Evolutionary conservation across 192 early-diverging fungal species (phyloP).

Genomic region (Bifiguratus adelaidae): DNA sequence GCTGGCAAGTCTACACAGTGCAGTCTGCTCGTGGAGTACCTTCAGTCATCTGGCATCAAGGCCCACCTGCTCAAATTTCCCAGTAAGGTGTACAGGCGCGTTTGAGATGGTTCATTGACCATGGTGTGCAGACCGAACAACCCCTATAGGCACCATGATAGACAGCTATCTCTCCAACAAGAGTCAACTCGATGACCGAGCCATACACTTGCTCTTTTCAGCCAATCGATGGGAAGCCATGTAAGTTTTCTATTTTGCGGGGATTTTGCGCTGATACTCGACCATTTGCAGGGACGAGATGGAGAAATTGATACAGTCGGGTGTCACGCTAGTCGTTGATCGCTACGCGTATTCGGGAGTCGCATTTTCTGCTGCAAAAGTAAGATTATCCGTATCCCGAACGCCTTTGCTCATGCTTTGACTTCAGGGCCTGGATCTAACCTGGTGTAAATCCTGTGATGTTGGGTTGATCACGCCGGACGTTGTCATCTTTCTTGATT

Average conservation of each 20-base stretch:
- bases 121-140: constrained; percentile 59
- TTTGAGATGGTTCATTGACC: too few relatives aligned
- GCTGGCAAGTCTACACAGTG: constrained; percentile 90
- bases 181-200: constrained; percentile 63
- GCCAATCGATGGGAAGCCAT: constrained; percentile 93
- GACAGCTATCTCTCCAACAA: constrained; percentile 68
- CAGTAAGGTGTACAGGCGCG: constrained; percentile 26
- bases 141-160: constrained; percentile 87
- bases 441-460: constrained; percentile 89
- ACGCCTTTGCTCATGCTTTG: not conserved
- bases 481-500: constrained; percentile 79
- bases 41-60: constrained; percentile 29
- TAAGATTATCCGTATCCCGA: constrained; percentile 9
- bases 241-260: constrained; percentile 22
- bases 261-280: not conserved
- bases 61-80: constrained; percentile 74
- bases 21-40: constrained; percentile 45
- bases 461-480: constrained; percentile 79
- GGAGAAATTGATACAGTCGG: constrained; percentile 43
- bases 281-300: constrained; percentile 35
- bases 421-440: constrained; percentile 53
- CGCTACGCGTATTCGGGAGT: constrained; percentile 95
- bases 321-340: constrained; percentile 78
- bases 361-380: constrained; percentile 85
- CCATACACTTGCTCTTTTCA: constrained; percentile 89